Base-by-base conservation (phyloP, 352 stramenopile genomes). In the Phytophthora parvispora region DNA sequence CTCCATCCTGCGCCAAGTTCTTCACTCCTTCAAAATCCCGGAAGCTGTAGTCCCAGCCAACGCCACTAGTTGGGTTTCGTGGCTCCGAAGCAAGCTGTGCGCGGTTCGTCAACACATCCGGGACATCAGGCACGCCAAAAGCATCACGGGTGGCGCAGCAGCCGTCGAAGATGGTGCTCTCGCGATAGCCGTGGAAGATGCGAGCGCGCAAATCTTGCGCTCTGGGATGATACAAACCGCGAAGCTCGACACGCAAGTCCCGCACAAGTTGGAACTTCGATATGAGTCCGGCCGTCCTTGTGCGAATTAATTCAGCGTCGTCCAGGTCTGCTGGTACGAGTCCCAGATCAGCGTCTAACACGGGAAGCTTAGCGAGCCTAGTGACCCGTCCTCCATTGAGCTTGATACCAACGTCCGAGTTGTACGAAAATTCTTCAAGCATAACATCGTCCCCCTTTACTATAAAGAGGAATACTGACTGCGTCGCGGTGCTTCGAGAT, bases 11-110 rank as follows among this genome's bases (percentile, higher is more conserved):
- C 1, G 87, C 89, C 18, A 95, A 67, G 56, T 95, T 97, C 18
- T 52, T 57, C 5, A 31, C 32, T 8, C 43, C 52, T 5, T 59
- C 54, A 4, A 88, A 77, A 45, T 95, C 87, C 13, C 72, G 72
- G 43, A 96, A 95, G 4, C 69, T 74, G 53, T 94, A 94, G 64
- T 95, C 89, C 53, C 67, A 87, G 1, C 89, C 89, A 9, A 92
- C 72, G 3, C 83, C 87, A 25, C 80, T 94, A 18, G 77, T 91
- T 5, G 81, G 75, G 47, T 91, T 90, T 0, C 53, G 45, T 7
- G 75, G 49, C 9, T 82, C 80, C 2, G 78, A 70, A 20, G 74
- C 59, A 36, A 87, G 29, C 15, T 89, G 85, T 16, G 73, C 60
- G 4, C 70, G 63, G 59, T 91, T 93, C 3, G 87, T 69, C 8